Evolutionary conservation across 495 filamentous ascomycete genomes (phyloP), one percentile per base, ranked within the genome.

Genomic region (Talaromyces wortmannii): DNA sequence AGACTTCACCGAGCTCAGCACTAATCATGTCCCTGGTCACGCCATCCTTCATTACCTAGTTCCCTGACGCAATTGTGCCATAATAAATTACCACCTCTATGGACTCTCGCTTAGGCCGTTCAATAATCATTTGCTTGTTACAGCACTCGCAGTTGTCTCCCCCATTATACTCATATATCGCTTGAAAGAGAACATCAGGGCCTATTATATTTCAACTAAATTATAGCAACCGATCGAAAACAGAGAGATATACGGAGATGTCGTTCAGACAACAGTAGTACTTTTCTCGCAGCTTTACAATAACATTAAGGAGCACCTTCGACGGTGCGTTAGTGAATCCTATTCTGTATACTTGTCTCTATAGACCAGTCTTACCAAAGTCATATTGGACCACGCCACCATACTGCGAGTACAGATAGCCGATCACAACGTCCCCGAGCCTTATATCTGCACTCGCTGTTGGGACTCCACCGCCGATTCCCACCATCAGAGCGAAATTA

Each of bases 381-480:
- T 63, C 61, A 57, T 63, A 63, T 55, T 56, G 64, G 32, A 40
- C 53, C 16, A 53, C 64, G 6, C 18, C 55, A 33, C 45, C 56
- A 12, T 51, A 15, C 13, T 10, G 12, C 10, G 18, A 13, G 31
- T 55, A 8, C 50, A 29, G 62, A 16, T 31, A n/a, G 52, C 63
- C 66, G 18, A 65, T 44, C 18, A 64, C 62, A 36, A 64, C 58
- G 45, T 64, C 62, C n/a, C 62, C 62, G 32, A 64, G 62, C 13
- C 62, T 56, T 16, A 64, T 64, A 59, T 64, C 62, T 32, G 45
- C 51, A 15, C 59, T 49, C 16, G 18, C 15, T 18, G 16, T 48
- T 23, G 67, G 63, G 6, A 67, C 60, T 10, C 50, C 65, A 15
- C 63, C 63, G 40, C 64, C 65, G 23, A 68, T 63, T 5, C 62